Conservation (phyloP, 1,284 basidiomycete genomes). For the Heterobasidion parviporum region DNA sequence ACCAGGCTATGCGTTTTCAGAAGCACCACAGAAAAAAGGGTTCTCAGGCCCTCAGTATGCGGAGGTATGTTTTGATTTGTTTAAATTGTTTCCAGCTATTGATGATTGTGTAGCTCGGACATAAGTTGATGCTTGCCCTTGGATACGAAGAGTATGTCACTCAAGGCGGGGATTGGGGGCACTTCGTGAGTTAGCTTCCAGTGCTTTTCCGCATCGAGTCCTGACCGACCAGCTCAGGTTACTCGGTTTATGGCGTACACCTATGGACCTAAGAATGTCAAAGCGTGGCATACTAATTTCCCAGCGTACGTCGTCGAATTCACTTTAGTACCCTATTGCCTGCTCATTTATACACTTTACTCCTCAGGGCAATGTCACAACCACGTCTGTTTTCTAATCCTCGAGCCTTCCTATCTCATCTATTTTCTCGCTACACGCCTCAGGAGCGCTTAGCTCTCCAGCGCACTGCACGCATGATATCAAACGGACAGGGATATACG, state of each 20-base stretch:
- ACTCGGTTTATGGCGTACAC: constrained; percentile 17
- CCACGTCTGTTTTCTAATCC: constrained; percentile 18
- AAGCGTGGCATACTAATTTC: constrained; percentile 29
- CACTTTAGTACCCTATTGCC: not conserved
- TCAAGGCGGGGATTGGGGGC: constrained; percentile 41
- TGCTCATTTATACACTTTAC: not conserved
- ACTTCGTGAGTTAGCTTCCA: constrained; percentile 19
- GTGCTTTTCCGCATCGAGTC: not conserved
- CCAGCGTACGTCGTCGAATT: constrained; percentile 15
- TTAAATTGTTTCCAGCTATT: not conserved
- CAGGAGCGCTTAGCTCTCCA: constrained; percentile 16
- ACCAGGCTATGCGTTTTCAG: constrained; percentile 31
- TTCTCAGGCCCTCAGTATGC: constrained; percentile 26
- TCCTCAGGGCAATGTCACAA: not conserved
- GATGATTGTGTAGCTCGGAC: constrained; percentile 1
- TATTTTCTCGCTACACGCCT: constrained; percentile 18
- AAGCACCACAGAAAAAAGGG: constrained; percentile 22
- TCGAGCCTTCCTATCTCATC: constrained; percentile 15
- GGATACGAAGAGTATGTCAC: constrained; percentile 41
- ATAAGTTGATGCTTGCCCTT: constrained; percentile 38
- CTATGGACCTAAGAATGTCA: constrained; percentile 24
- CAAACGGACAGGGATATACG: constrained; percentile 21
- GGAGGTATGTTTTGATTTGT: constrained; percentile 12
- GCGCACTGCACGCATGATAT: constrained; percentile 12
- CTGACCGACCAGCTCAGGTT: constrained; percentile 17